These are phyloP conservation scores for Eucalyptus curtisii DNA, from an alignment of 345 rosid genomes.

Conservation along the genomic window DNA sequence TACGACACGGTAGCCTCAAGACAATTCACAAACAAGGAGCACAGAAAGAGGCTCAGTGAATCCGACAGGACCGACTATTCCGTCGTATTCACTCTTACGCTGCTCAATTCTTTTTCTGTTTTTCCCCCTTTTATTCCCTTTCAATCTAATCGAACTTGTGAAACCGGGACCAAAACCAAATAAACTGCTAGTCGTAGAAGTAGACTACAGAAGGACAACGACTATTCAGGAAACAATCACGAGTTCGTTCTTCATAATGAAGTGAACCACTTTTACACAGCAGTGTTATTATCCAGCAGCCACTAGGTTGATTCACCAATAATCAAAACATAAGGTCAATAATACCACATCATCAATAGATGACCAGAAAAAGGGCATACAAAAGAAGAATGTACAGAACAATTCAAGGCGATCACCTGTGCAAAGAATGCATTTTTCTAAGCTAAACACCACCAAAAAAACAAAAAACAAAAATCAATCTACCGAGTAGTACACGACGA, in stretches of 20 bases:
- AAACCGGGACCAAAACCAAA: background rate
- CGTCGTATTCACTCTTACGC: background rate
- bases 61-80: background rate
- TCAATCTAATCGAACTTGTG: background rate
- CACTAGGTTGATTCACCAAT: background rate
- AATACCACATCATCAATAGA: background rate
- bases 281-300: background rate
- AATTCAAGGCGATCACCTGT: slow-evolving; percentile 13
- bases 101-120: background rate
- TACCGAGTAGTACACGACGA: background rate
- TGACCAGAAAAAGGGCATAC: background rate
- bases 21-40: background rate
- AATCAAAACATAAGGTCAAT: background rate
- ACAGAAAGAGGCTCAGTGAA: background rate
- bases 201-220: background rate
- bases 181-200: background rate
- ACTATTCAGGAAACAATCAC: background rate
- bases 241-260: background rate
- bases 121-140: background rate
- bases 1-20: background rate
- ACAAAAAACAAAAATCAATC: background rate
- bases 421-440: slow-evolving; percentile 48
- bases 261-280: background rate
- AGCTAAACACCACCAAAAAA: slow-evolving; percentile 8
- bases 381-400: background rate